phyloP scores from a whole-genome alignment of 2,329 filamentous ascomycete genomes.

The Penicillium griseofulvum region DNA sequence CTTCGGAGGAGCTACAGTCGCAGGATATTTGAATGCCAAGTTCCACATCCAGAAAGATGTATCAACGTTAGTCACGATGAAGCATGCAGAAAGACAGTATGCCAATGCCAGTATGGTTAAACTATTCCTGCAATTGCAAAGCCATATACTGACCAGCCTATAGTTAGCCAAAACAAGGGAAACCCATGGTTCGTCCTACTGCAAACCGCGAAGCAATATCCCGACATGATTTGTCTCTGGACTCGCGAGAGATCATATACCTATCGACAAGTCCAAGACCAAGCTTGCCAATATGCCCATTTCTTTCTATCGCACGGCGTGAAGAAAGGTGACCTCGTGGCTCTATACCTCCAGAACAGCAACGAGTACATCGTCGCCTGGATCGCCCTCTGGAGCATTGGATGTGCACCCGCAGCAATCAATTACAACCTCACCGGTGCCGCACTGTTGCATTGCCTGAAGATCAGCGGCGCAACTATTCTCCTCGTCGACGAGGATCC shows the following conservation, averaged over 20 bases:
- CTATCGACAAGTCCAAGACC: slow-evolving; percentile 56
- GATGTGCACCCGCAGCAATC: slow-evolving; percentile 67
- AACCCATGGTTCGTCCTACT: slow-evolving; percentile 68
- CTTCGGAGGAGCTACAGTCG: slow-evolving; percentile 28
- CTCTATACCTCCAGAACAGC: slow-evolving; percentile 66
- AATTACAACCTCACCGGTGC: slow-evolving; percentile 67
- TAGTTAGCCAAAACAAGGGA: slow-evolving; percentile 52
- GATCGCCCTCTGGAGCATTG: slow-evolving; percentile 64
- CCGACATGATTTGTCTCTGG: slow-evolving; percentile 63
- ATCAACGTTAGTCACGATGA: slow-evolving; percentile 44
- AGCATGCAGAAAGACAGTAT: slow-evolving; percentile 46
- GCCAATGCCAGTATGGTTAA: slow-evolving; percentile 48
- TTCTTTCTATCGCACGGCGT: slow-evolving; percentile 62
- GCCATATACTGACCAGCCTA: slow-evolving; percentile 1
- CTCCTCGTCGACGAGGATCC: slow-evolving; percentile 59
- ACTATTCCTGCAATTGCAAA: not conserved
- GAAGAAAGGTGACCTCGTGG: slow-evolving; percentile 59
- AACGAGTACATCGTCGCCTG: slow-evolving; percentile 66
- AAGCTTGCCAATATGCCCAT: slow-evolving; percentile 60
- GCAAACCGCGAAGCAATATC: slow-evolving; percentile 52
- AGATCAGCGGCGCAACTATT: slow-evolving; percentile 55
- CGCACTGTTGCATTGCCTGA: slow-evolving; percentile 64
- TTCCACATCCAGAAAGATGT: slow-evolving; percentile 65
- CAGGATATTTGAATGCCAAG: slow-evolving; percentile 58
- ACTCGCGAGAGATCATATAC: slow-evolving; percentile 61